Base-by-base conservation (phyloP, 2,329 filamentous ascomycete species). In the Ampelomyces quisqualis region DNA sequence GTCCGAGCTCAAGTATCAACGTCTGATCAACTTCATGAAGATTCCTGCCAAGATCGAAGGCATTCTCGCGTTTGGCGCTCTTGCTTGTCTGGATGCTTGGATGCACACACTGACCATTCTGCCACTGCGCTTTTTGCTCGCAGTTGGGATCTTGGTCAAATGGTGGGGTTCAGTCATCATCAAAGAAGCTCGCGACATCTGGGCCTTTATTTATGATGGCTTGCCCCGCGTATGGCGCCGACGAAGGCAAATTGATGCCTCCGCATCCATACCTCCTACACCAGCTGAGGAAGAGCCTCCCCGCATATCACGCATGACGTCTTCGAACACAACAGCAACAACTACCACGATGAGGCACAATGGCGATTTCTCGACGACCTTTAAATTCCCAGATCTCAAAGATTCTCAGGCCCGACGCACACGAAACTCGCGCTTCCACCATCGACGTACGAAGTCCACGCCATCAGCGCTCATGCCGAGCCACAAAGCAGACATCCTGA, bases 41-140 rank as follows among this genome's bases (percentile, higher is more conserved):
- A 73, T 98, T 3, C 90, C 91, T 0, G 79, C 82, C 0, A 87
- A 86, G 46, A 76, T 98, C 4, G 93, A 98, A 70, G 80, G 85
- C 31, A 85, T 90, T 0, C 77, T 98, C 5, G 82, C 84, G 45
- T 97, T 98, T 69, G 93, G 93, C 5, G 84, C 88, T 0, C 70
- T 97, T 22, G 90, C 91, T 5, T 98, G 93, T 69, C 75, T 98
- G 5, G 93, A 98, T 65, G 87, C 91, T 1, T 98, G 91, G 90
- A 79, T 98, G 1, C 93, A 96, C 70, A 94, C 89, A 1, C 94
- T 98, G 57, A 98, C 93, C 0, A 95, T 98, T 30, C 74, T 98
- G 0, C 93, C 93, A 0, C 77, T 98, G 44, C 81, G 93, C 2
- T 97, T 98, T 57, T 67, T 86, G 38, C 86, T 90, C 43, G 91